Percentiles rank a stretch among this genome's conserved stretches.
These are phyloP conservation scores for Xylariaceae sp. DNA, from an alignment of 2,329 filamentous ascomycete species.

Conservation along the genomic window DNA sequence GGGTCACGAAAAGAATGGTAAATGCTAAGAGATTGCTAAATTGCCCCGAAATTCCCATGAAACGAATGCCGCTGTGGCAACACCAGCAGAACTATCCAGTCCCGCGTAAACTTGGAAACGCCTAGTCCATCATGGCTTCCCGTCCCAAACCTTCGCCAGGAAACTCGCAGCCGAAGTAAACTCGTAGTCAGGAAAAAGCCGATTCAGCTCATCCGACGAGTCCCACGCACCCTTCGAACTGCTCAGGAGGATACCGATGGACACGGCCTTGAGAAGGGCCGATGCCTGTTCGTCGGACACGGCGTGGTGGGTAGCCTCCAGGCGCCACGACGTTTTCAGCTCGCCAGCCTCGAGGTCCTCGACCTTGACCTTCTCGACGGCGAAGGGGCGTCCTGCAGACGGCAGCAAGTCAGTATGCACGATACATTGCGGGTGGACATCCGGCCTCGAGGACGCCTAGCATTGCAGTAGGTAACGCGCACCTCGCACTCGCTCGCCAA, in stretches of 20 bases:
- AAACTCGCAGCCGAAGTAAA: conserved; percentile 10
- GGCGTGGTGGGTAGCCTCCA: conserved; percentile 26
- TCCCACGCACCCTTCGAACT: conserved; percentile 34
- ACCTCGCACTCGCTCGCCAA: conserved; percentile 42
- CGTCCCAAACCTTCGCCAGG: too few species aligned
- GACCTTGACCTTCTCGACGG: conserved; percentile 41
- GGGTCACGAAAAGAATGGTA: too few species aligned
- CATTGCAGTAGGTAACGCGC: too few species aligned
- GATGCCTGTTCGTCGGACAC: conserved; percentile 34
- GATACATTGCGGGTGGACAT: too few species aligned
- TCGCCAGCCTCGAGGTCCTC: conserved; percentile 45
- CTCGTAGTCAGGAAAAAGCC: conserved; percentile 11
- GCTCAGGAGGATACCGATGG: conserved; percentile 40
- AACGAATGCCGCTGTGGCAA: too few species aligned
- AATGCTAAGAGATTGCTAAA: too few species aligned
- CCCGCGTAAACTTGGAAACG: too few species aligned
- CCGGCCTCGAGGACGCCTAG: too few species aligned
- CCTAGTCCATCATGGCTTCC: too few species aligned
- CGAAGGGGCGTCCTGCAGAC: conserved; percentile 36
- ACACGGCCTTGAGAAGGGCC: conserved; percentile 33
- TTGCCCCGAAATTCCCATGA: too few species aligned
- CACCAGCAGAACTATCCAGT: too few species aligned
- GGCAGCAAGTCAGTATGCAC: too few species aligned
- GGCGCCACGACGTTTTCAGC: conserved; percentile 39
- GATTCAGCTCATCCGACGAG: conserved; percentile 15